Evolutionary conservation across 768 basidiomycete species (phyloP).

Genomic region (Tylopilus sp.): DNA sequence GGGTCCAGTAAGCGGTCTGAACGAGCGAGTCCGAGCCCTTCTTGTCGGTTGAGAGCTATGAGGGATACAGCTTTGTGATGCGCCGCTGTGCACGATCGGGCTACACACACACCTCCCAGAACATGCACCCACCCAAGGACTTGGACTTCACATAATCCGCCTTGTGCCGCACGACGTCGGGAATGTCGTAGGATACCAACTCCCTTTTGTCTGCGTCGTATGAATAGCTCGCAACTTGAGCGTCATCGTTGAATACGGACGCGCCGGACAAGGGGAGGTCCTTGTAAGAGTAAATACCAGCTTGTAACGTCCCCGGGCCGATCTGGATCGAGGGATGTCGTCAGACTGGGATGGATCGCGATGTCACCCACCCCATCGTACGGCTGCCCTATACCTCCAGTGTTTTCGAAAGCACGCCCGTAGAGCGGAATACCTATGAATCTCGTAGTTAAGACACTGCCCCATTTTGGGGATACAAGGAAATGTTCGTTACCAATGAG

Average conservation of each 20-base stretch:
- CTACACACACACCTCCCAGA: conserved; percentile 59
- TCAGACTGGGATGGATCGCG: not conserved
- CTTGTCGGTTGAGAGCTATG: conserved; percentile 56
- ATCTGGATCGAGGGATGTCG: conserved; percentile 38
- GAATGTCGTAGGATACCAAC: conserved; percentile 76
- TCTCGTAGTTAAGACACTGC: not conserved
- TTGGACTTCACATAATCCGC: conserved; percentile 61
- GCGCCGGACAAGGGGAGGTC: conserved; percentile 62
- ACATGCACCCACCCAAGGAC: conserved; percentile 68
- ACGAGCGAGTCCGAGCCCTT: conserved; percentile 58
- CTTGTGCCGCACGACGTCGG: conserved; percentile 62
- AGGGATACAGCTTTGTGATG: not conserved
- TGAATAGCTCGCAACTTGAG: conserved; percentile 72
- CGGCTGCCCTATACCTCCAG: conserved; percentile 59
- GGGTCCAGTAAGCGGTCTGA: conserved; percentile 39
- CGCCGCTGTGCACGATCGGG: not conserved
- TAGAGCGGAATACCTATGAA: conserved; percentile 70
- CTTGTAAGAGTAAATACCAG: conserved; percentile 62
- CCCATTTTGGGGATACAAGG: not conserved
- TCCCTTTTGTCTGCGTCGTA: conserved; percentile 66
- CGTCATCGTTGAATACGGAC: conserved; percentile 60
- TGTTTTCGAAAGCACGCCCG: conserved; percentile 73
- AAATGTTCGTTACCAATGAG: conserved; percentile 46
- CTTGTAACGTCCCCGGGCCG: conserved; percentile 53
- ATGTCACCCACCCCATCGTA: conserved; percentile 55